A percentile compares a stretch with the other conserved stretches of the same genome.
phyloP scores from a whole-genome alignment of 768 basidiomycete species.

The Podaxis sp. region DNA sequence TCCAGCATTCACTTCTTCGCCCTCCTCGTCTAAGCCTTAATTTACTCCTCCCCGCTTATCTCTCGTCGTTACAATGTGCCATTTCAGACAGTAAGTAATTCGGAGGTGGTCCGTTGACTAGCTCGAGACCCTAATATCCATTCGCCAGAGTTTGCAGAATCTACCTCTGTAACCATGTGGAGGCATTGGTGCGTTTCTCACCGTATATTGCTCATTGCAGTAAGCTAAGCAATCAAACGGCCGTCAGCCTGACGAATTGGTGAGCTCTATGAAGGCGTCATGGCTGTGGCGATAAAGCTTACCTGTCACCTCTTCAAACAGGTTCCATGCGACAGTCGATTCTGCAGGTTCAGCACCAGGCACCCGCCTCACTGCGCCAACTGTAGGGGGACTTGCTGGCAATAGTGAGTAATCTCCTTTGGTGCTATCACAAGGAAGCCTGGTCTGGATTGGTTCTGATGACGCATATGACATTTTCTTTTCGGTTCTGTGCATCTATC shows the following conservation, averaged over 20 bases:
- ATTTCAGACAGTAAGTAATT: conserved; percentile 49
- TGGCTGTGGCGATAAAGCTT: conserved; percentile 18
- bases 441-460: background rate
- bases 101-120: background rate
- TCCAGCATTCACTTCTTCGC: background rate
- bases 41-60: conserved; percentile 6
- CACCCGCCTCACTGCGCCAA: conserved; percentile 44
- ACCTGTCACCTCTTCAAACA: conserved; percentile 25
- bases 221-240: background rate
- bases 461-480: background rate
- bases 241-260: conserved; percentile 29
- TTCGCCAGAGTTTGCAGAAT: conserved; percentile 42
- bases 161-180: conserved; percentile 49
- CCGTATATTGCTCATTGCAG: conserved; percentile 15
- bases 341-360: conserved; percentile 56
- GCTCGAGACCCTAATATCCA: conserved; percentile 1
- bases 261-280: conserved; percentile 17
- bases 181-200: conserved; percentile 35
- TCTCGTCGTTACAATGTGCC: conserved; percentile 42
- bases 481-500: background rate
- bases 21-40: conserved; percentile 11
- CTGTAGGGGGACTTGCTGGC: conserved; percentile 38
- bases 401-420: conserved; percentile 21
- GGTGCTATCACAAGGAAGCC: background rate
- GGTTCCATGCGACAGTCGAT: conserved; percentile 44